A percentile compares a stretch with the other conserved stretches of the same genome.
Evolutionary conservation across 73 alveolate genomes (phyloP).

Genomic region (Urostyla sp.): DNA sequence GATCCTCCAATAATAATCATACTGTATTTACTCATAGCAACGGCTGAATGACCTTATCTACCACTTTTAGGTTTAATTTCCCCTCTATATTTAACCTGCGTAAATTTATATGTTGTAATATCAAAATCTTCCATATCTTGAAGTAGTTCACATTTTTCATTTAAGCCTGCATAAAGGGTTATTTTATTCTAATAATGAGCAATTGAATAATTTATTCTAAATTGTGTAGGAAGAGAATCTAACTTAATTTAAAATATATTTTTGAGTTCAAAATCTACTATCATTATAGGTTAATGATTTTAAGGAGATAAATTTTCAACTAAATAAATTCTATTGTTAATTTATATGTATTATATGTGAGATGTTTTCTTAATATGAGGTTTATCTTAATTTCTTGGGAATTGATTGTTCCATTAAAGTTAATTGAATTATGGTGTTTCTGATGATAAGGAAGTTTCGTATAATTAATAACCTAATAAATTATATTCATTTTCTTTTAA

Average conservation of each 20-base stretch:
- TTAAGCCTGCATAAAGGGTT: conserved; percentile 55
- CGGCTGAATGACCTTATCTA: conserved; percentile 63
- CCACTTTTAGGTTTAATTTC: conserved; percentile 55
- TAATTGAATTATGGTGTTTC: too few species aligned
- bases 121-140: conserved; percentile 58
- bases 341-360: background rate
- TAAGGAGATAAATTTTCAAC: background rate
- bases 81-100: conserved; percentile 33
- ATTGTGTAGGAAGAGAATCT: conserved; percentile 18
- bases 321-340: conserved; percentile 32
- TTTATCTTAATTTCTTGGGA: background rate
- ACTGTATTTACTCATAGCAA: conserved; percentile 26
- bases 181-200: conserved; percentile 36
- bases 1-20: conserved; percentile 62
- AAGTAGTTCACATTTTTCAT: conserved; percentile 33
- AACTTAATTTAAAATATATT: conserved; percentile 7
- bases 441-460: too few species aligned
- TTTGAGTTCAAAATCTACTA: conserved; percentile 4
- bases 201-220: conserved; percentile 42
- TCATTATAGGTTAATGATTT: background rate
- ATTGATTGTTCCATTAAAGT: too few species aligned
- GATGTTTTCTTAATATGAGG: conserved; percentile 18
- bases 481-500: too few species aligned
- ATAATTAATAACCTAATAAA: too few species aligned
- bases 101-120: conserved; percentile 48